Conservation (phyloP, 2,329 filamentous ascomycete species). For the Talaromyces amestolkiae region DNA sequence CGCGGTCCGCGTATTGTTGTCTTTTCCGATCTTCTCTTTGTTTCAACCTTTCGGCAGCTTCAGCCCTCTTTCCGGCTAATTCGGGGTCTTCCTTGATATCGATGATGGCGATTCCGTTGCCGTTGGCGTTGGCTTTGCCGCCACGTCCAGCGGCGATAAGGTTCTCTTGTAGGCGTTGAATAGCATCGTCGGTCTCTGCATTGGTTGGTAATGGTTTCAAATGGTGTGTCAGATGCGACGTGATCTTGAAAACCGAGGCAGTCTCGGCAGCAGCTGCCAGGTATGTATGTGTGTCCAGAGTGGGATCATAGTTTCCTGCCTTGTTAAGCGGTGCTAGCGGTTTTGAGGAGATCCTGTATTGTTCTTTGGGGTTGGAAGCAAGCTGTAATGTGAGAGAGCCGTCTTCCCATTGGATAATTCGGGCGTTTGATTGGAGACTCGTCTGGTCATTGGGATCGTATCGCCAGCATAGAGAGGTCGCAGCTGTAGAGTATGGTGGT, state of each 20-base stretch:
- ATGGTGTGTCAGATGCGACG: constrained; percentile 61
- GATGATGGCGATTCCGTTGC: constrained; percentile 54
- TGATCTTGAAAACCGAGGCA: constrained; percentile 58
- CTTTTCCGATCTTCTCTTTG: constrained; percentile 53
- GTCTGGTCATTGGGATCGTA: constrained; percentile 58
- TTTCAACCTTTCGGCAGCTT: constrained; percentile 59
- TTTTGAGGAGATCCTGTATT: constrained; percentile 60
- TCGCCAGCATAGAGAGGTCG: constrained; percentile 65
- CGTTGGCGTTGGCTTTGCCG: constrained; percentile 50
- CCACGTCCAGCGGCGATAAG: constrained; percentile 56
- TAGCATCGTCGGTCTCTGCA: constrained; percentile 58
- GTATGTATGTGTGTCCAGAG: constrained; percentile 63
- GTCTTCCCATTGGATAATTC: constrained; percentile 65
- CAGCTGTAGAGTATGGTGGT: constrained; percentile 62
- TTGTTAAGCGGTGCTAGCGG: constrained; percentile 57
- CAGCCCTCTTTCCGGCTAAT: constrained; percentile 58
- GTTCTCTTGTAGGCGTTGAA: constrained; percentile 60
- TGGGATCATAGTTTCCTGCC: constrained; percentile 51
- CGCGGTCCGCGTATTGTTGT: constrained; percentile 56
- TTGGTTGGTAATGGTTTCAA: constrained; percentile 57
- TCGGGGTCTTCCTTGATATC: constrained; percentile 63
- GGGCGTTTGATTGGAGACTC: constrained; percentile 63
- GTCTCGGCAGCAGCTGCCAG: constrained; percentile 59
- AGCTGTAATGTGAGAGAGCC: constrained; percentile 65
- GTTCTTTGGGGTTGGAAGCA: constrained; percentile 59